Percentiles rank a stretch among this genome's conserved stretches.
phyloP scores from a whole-genome alignment of 169 alveolate species.

The Plasmodium coatneyi region DNA sequence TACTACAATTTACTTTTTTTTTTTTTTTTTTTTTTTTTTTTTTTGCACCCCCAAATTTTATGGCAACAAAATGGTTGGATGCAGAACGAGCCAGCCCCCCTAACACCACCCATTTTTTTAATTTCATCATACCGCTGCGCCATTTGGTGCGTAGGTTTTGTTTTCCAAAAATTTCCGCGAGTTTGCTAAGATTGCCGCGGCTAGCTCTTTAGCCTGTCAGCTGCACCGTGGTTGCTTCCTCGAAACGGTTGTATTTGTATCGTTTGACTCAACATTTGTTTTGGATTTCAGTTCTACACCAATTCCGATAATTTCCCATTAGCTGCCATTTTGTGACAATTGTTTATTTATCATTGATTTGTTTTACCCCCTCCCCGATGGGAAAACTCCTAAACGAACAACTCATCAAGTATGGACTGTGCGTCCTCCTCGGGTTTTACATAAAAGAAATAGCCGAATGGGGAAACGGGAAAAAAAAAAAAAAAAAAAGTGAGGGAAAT shows the following conservation, averaged over 20 bases:
- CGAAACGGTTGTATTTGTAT: not conserved
- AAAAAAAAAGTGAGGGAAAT: not conserved
- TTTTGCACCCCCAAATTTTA: not conserved
- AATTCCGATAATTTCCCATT: not conserved
- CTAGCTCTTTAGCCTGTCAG: not conserved
- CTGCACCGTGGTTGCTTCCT: not conserved
- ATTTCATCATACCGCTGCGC: not conserved
- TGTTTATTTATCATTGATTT: not conserved
- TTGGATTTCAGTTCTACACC: not conserved
- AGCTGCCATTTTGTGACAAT: not conserved
- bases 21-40: not conserved
- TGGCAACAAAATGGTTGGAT: not conserved
- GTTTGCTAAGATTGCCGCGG: not conserved
- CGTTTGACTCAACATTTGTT: not conserved
- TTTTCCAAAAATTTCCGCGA: not conserved
- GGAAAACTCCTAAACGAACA: not conserved
- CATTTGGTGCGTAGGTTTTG: not conserved
- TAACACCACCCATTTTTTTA: not conserved
- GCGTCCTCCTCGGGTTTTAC: conserved; percentile 24
- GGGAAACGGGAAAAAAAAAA: not conserved
- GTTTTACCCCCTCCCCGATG: not conserved
- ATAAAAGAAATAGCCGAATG: conserved; percentile 10
- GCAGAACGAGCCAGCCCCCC: not conserved
- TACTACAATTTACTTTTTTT: not conserved
- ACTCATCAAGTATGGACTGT: conserved; percentile 11